phyloP scores from a whole-genome alignment of 805 yeast species.

The Ogataea angusta region DNA sequence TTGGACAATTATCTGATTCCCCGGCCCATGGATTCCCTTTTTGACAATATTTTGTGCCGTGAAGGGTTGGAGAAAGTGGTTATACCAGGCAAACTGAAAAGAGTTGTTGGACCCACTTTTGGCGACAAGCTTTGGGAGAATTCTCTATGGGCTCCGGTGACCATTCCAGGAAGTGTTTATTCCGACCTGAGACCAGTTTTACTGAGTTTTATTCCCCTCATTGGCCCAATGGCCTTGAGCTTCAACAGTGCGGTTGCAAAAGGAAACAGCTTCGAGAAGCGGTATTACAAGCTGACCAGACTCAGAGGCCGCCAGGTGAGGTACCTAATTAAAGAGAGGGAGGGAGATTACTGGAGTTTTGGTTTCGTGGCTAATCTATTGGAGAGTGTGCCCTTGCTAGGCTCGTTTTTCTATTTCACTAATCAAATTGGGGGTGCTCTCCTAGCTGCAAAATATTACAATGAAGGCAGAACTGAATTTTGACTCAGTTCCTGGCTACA shows the following conservation, averaged over 20 bases:
- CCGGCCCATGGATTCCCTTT: constrained; percentile 24
- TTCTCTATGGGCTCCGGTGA: constrained; percentile 18
- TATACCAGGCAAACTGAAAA: constrained; percentile 33
- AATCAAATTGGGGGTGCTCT: constrained; percentile 63
- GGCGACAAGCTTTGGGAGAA: constrained; percentile 21
- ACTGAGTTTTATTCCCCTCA: constrained; percentile 23
- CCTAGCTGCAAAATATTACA: constrained; percentile 44
- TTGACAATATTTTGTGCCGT: constrained; percentile 28
- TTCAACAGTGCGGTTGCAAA: constrained; percentile 20
- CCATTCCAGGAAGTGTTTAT: constrained; percentile 9
- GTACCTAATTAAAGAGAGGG: constrained; percentile 27
- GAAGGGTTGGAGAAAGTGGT: constrained; percentile 28
- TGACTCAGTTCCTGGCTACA: background rate
- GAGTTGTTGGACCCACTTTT: constrained; percentile 28
- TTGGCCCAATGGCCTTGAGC: constrained; percentile 21
- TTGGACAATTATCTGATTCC: constrained; percentile 25
- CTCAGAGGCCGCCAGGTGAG: constrained; percentile 27
- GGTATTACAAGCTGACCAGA: constrained; percentile 25
- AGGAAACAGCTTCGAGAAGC: constrained; percentile 17
- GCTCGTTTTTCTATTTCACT: constrained; percentile 54
- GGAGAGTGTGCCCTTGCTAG: constrained; percentile 42
- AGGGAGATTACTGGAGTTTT: constrained; percentile 43
- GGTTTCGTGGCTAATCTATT: constrained; percentile 51
- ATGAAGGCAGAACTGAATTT: constrained; percentile 19
- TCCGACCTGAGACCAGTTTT: constrained; percentile 15